phyloP scores from a whole-genome alignment of 2,329 filamentous ascomycete species.

The Arthrobotrys conoides region DNA sequence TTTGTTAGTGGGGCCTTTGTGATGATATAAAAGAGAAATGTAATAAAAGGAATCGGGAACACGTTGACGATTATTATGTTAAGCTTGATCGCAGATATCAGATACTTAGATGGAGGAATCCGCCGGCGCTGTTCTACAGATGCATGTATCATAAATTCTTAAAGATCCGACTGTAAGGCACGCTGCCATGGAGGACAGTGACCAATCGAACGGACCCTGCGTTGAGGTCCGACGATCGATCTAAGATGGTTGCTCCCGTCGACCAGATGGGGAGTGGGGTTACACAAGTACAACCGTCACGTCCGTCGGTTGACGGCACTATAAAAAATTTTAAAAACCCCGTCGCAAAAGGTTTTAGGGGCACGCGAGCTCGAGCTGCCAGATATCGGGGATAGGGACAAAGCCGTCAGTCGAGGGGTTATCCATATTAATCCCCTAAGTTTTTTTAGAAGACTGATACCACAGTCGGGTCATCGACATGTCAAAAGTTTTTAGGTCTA shows the following conservation, averaged over 20 bases:
- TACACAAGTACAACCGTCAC: slow-evolving; percentile 16
- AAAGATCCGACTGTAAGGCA: too few species aligned
- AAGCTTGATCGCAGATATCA: too few species aligned
- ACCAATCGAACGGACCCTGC: slow-evolving; percentile 6
- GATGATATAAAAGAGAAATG: slow-evolving; percentile 28
- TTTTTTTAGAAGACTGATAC: too few species aligned
- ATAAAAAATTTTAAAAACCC: background rate
- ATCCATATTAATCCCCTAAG: background rate
- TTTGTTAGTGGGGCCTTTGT: slow-evolving; percentile 17
- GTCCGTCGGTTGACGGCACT: slow-evolving; percentile 5
- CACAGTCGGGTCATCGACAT: slow-evolving; percentile 9
- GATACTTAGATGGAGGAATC: background rate
- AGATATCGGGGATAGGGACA: background rate
- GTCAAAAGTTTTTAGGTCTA: background rate
- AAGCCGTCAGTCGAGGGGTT: too few species aligned
- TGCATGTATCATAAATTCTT: too few species aligned
- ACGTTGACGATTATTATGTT: background rate
- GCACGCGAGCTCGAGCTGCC: slow-evolving; percentile 8
- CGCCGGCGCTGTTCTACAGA: too few species aligned
- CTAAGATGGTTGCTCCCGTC: background rate
- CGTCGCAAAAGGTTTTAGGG: background rate
- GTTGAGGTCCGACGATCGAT: slow-evolving; percentile 15
- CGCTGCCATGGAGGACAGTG: too few species aligned
- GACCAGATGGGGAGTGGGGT: slow-evolving; percentile 13
- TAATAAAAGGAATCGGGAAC: slow-evolving; percentile 29